Evolutionary conservation across 2,329 filamentous ascomycete genomes (phyloP), one percentile per base, ranked within the genome.

Genomic region (Trichoderma simmonsii): DNA sequence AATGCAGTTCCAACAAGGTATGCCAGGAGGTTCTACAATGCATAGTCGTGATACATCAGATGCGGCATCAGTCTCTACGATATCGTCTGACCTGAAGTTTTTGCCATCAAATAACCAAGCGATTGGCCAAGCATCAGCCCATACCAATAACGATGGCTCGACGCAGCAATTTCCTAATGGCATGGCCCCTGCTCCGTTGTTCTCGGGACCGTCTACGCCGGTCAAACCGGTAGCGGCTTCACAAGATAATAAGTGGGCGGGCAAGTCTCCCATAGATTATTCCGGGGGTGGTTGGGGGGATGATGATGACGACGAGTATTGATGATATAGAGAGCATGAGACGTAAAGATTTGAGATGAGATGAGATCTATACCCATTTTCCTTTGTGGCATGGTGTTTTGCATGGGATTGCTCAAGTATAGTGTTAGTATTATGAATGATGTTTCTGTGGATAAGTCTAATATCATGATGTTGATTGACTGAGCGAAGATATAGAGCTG

Each of bases 241-340:
- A 24, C 59, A 72, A 36, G 70, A 75, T 51, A 76, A 75, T 51
- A 76, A 75, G 54, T 78, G 77, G 78, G 72, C 74, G 8, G 75
- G 74, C 59, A 75, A 73, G 14, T 73, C 77, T 8, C 74, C 75
- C 0, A 75, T 71, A 11, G 78, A 80, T 68, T 79, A 79, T 36
- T 79, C 78, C 0, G 78, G 78, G 3, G 76, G 74, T 2, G 77
- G 74, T 21, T 79, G 78, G 78, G 78, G 77, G 1, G 73, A 75
- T 63, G 74, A 75, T 63, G 74, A 75, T 21, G 67, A 62, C 4
- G 62, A 70, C 14, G 62, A 67, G 15, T 67, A 67, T 64, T 59
- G n/a, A 48, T 65, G 54, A 71, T 54, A 54, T 54, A 54, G 2
- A 24, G n/a, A 6, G 48, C 4, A 43, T 51, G 48, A 24, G 48